phyloP scores from a whole-genome alignment of 2,329 filamentous ascomycete species.

The Furcasterigmium sp. region DNA sequence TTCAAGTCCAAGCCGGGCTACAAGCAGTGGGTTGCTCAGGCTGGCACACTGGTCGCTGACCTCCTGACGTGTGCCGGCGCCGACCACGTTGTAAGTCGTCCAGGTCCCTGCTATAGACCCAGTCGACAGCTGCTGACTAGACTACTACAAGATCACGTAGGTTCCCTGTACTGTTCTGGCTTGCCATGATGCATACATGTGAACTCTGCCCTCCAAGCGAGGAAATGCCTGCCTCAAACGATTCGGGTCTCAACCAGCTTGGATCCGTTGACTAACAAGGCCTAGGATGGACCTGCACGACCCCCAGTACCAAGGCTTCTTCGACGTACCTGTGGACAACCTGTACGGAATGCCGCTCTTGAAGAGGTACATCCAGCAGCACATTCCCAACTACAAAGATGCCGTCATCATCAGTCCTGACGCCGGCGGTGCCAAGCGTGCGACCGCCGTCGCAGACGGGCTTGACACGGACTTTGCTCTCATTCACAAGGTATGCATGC shows the following conservation, averaged over 20 bases:
- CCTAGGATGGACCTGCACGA: slow-evolving; percentile 82
- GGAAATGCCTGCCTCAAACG: slow-evolving; percentile 1
- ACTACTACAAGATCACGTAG: slow-evolving; percentile 12
- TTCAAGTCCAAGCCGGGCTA: slow-evolving; percentile 85
- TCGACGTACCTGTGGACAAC: slow-evolving; percentile 98
- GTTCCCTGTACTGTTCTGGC: slow-evolving; percentile 10
- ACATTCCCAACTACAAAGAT: slow-evolving; percentile 78
- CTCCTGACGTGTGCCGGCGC: slow-evolving; percentile 92
- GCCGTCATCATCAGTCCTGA: slow-evolving; percentile 94
- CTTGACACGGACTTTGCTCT: slow-evolving; percentile 93
- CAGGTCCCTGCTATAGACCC: background rate
- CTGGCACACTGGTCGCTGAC: slow-evolving; percentile 90
- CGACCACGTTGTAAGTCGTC: slow-evolving; percentile 63
- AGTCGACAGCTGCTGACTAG: background rate
- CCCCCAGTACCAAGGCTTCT: slow-evolving; percentile 96
- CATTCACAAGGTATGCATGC: slow-evolving; percentile 81
- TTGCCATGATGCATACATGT: background rate
- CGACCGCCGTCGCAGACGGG: slow-evolving; percentile 89
- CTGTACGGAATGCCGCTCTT: slow-evolving; percentile 78
- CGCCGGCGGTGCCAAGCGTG: slow-evolving; percentile 92
- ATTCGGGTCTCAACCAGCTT: slow-evolving; percentile 7
- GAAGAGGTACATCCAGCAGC: slow-evolving; percentile 67
- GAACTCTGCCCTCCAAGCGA: slow-evolving; percentile 3
- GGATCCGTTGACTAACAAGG: slow-evolving; percentile 15
- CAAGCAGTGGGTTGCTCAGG: slow-evolving; percentile 97